These are phyloP conservation scores for Orobanche coerulescens DNA, from an alignment of 257 asterid genomes.

Conservation along the genomic window DNA sequence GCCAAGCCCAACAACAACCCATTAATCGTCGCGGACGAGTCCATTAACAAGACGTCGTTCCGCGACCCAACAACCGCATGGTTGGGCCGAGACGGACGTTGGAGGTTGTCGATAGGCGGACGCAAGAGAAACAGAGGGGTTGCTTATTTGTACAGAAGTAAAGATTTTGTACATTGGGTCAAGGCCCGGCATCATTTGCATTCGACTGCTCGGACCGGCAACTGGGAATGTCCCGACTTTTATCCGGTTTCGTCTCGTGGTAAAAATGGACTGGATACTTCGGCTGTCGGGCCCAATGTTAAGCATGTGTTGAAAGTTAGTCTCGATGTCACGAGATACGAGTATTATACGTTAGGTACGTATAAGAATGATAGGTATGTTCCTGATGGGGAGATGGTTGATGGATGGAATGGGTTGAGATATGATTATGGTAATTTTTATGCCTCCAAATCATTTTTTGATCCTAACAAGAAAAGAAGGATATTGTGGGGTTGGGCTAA, in stretches of 20 bases:
- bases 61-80: slow-evolving; percentile 88
- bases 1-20: slow-evolving; percentile 72
- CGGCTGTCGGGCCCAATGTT: slow-evolving; percentile 28
- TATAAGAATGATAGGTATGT: slow-evolving; percentile 38
- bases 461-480: slow-evolving; percentile 42
- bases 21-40: slow-evolving; percentile 28
- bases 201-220: slow-evolving; percentile 32
- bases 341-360: slow-evolving; percentile 53
- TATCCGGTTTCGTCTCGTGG: slow-evolving; percentile 37
- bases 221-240: slow-evolving; percentile 80
- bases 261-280: slow-evolving; percentile 40
- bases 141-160: slow-evolving; percentile 42
- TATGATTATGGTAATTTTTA: slow-evolving; percentile 61
- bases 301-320: slow-evolving; percentile 60
- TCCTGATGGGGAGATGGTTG: slow-evolving; percentile 45
- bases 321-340: slow-evolving; percentile 52
- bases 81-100: slow-evolving; percentile 44
- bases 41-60: slow-evolving; percentile 43
- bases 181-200: slow-evolving; percentile 51
- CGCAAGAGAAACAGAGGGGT: slow-evolving; percentile 32
- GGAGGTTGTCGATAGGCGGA: slow-evolving; percentile 51
- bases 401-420: slow-evolving; percentile 55
- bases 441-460: slow-evolving; percentile 67
- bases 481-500: slow-evolving; percentile 78
- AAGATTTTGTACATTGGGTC: slow-evolving; percentile 48